phyloP scores from a whole-genome alignment of 495 filamentous ascomycete genomes.

The Symbiotaphrina buchneri region DNA sequence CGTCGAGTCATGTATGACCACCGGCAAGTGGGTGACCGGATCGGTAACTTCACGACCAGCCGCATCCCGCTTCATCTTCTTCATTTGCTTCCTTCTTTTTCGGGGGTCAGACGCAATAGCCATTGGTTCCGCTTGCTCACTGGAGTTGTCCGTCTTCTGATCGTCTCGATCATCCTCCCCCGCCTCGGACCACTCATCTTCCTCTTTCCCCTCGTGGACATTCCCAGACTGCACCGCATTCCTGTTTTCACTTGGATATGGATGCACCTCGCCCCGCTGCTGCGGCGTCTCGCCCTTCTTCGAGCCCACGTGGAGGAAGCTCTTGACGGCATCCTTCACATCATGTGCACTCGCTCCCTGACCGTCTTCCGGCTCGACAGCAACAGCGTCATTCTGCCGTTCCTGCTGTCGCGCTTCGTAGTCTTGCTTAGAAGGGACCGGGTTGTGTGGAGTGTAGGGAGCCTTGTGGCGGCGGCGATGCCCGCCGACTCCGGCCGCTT shows the following conservation, averaged over 20 bases:
- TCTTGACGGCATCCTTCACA: background rate
- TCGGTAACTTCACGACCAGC: slow-evolving; percentile 44
- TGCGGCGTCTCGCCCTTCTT: slow-evolving; percentile 1
- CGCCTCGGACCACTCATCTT: slow-evolving; percentile 3
- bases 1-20: slow-evolving; percentile 41
- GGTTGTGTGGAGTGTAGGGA: slow-evolving; percentile 31
- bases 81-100: slow-evolving; percentile 33
- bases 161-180: slow-evolving; percentile 2
- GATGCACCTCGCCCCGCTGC: background rate
- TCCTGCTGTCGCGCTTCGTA: slow-evolving; percentile 33
- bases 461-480: no score
- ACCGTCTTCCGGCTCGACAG: slow-evolving; percentile 12
- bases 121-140: slow-evolving; percentile 28
- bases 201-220: slow-evolving; percentile 2
- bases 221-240: slow-evolving; percentile 5
- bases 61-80: slow-evolving; percentile 28
- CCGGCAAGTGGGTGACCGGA: slow-evolving; percentile 44
- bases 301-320: background rate
- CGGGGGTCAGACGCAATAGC: slow-evolving; percentile 24
- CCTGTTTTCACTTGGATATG: slow-evolving; percentile 10
- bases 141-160: background rate
- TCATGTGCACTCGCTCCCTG: slow-evolving; percentile 12
- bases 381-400: slow-evolving; percentile 14
- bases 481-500: no score
- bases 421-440: slow-evolving; percentile 36